phyloP scores from a whole-genome alignment of 768 basidiomycete species.

The Suillus decipiens region DNA sequence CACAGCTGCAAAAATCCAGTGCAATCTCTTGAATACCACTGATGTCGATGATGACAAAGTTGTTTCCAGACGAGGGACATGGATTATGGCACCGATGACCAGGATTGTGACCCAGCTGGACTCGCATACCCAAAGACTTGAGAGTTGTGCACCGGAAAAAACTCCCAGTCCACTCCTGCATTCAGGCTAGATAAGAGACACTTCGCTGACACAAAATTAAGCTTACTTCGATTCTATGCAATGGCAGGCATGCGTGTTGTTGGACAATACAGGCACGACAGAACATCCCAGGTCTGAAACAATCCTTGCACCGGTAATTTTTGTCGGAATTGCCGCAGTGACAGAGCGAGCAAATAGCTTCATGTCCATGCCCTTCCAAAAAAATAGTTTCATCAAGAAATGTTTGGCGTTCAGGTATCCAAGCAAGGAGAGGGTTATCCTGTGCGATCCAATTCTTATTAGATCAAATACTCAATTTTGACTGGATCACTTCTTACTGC shows the following conservation, averaged over 20 bases:
- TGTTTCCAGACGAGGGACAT: neutral
- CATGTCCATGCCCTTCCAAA: constrained; percentile 4
- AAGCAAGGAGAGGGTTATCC: neutral
- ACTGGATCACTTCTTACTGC: neutral
- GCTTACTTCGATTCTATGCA: constrained; percentile 20
- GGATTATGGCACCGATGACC: constrained; percentile 12
- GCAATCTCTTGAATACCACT: constrained; percentile 22
- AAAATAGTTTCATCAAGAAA: constrained; percentile 12
- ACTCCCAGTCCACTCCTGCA: constrained; percentile 21
- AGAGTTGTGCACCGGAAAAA: constrained; percentile 17
- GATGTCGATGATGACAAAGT: constrained; percentile 19
- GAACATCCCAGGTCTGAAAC: constrained; percentile 11
- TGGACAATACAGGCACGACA: constrained; percentile 10
- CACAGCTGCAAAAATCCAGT: constrained; percentile 25
- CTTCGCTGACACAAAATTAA: neutral
- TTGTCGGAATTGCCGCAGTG: neutral
- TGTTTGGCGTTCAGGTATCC: neutral
- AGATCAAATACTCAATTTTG: neutral
- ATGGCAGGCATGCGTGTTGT: constrained; percentile 13
- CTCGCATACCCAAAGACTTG: constrained; percentile 17
- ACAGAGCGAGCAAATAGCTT: neutral
- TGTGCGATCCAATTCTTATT: neutral
- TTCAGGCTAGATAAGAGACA: neutral
- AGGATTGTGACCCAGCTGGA: constrained; percentile 25
- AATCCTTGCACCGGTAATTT: constrained; percentile 14